Evolutionary conservation across 1,284 basidiomycete species (phyloP).

Genomic region (Trametes sp.): DNA sequence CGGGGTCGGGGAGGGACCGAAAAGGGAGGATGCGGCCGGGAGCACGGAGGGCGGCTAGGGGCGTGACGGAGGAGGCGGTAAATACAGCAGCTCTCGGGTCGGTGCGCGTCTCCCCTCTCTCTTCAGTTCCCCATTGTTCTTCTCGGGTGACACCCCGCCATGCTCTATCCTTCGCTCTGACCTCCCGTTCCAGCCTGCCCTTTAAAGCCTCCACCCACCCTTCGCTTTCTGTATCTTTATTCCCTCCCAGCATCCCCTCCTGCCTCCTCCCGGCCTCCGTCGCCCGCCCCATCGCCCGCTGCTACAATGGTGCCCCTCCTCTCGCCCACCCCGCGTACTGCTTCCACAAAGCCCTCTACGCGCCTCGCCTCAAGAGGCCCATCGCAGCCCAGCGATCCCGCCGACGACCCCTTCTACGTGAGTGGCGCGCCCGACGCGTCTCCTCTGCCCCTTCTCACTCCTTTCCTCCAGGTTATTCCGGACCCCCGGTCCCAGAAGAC

Average conservation of each 20-base stretch:
- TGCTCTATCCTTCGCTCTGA: conserved; percentile 29
- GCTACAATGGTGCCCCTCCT: conserved; percentile 32
- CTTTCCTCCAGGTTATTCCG: conserved; percentile 23
- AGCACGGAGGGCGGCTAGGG: conserved; percentile 11
- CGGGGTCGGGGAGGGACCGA: conserved; percentile 7
- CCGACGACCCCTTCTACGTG: conserved; percentile 37
- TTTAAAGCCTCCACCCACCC: conserved; percentile 28
- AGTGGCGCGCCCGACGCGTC: conserved; percentile 15
- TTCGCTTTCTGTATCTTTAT: conserved; percentile 35
- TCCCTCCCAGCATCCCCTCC: conserved; percentile 18
- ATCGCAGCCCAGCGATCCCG: conserved; percentile 29
- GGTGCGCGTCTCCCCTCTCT: conserved; percentile 23
- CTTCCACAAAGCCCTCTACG: conserved; percentile 23
- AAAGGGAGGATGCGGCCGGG: conserved; percentile 13
- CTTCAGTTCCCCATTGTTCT: conserved; percentile 36
- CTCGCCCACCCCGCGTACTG: conserved; percentile 38
- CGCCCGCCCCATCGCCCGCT: conserved; percentile 11
- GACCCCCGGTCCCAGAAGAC: conserved; percentile 25
- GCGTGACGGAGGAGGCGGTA: conserved; percentile 21
- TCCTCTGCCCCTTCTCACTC: conserved; percentile 24
- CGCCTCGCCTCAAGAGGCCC: conserved; percentile 19
- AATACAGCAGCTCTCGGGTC: conserved; percentile 13
- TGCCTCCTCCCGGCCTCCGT: conserved; percentile 12
- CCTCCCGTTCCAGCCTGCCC: conserved; percentile 21
- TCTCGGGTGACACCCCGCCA: conserved; percentile 28